Conservation (phyloP, 257 asterid genomes). For the Plantago ovata region DNA sequence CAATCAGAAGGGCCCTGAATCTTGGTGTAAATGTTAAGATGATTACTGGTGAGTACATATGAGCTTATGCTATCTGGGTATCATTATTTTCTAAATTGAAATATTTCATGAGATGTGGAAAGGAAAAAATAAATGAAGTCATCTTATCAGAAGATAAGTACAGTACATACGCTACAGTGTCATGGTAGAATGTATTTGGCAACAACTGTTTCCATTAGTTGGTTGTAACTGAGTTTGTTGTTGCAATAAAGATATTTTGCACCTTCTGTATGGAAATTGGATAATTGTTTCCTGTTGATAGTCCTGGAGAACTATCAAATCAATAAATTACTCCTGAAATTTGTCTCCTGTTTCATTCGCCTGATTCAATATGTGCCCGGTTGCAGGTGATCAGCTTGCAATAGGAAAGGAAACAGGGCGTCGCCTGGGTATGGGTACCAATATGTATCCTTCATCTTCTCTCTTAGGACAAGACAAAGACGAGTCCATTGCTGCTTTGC, state of each 20-base stretch:
- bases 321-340: constrained; percentile 1
- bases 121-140: no score
- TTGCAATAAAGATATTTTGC: not conserved
- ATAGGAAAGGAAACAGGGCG: constrained; percentile 65
- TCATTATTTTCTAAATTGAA: no score
- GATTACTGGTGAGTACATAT: constrained; percentile 40
- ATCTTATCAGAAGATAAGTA: no score
- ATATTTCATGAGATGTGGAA: no score
- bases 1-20: constrained; percentile 44
- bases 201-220: no score
- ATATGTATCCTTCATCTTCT: constrained; percentile 64
- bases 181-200: no score
- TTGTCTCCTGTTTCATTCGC: constrained; percentile 1
- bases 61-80: not conserved
- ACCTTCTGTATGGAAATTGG: not conserved
- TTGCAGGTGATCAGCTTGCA: constrained; percentile 61
- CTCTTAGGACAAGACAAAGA: constrained; percentile 53
- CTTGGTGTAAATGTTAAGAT: constrained; percentile 61
- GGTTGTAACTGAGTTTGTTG: not conserved
- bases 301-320: not conserved
- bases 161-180: no score
- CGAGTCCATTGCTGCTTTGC: constrained; percentile 51
- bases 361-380: constrained; percentile 3
- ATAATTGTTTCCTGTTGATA: not conserved
- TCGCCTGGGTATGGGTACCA: constrained; percentile 63